Evolutionary conservation across 2,329 filamentous ascomycete species (phyloP), one percentile per base, ranked within the genome.

Genomic region (Cercospora brassicicola): DNA sequence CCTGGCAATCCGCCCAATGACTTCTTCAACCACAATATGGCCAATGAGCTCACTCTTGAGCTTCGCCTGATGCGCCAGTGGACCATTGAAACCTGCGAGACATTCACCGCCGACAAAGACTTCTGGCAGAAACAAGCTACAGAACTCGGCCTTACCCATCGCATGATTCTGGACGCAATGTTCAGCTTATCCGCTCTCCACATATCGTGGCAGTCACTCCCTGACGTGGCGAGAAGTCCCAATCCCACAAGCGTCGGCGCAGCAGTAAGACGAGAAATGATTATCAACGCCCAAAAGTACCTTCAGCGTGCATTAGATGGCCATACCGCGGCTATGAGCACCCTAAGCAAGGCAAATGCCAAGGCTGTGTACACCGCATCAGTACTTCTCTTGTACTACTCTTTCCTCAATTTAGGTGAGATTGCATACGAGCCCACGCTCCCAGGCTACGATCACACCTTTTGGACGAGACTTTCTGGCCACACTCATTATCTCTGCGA

Each of bases 1-100:
- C 30, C 13, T 48, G 30, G 48, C 53, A 18, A 28, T 6, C 20
- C 33, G 53, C 18, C 51, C 31, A 11, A 18, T 23, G 61, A 51
- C 28, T 39, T 64, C 18, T 53, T 59, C 30, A 30, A 15, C 13
- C 61, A 48, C 23, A 18, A 23, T 4, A n/a, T 59, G 31, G 31
- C 62, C 11, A 36, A 30, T 33, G 69, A 73, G 59, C 69, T 66
- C 2, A 55, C 61, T 15, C 68, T 75, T 9, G 74, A 76, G 62
- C 64, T 74, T 11, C 68, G 66, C 11, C 69, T 76, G 26, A 76
- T 75, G 71, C 73, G 75, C 53, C 63, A 74, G 45, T 76, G 74
- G 74, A 75, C 72, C 15, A 67, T 72, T 4, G 71, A 73, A 30
- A 71, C 71, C 10, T 72, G 65, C 53, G 56, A 71, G 28, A 71